phyloP scores from a whole-genome alignment of 495 filamentous ascomycete genomes.

The Aspergillus bertholletiae region DNA sequence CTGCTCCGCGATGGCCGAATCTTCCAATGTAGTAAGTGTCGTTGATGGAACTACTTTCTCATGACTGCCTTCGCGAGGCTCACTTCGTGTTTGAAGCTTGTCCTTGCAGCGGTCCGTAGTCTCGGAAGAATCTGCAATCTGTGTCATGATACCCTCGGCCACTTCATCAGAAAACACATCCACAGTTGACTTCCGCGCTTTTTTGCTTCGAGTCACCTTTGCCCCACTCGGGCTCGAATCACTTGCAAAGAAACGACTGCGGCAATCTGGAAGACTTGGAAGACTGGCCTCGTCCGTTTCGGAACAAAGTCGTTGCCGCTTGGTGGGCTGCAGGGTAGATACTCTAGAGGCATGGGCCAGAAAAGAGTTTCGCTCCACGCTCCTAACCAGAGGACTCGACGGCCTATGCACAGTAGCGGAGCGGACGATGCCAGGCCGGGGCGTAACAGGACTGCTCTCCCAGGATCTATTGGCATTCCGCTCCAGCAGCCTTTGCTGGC shows the following conservation, averaged over 20 bases:
- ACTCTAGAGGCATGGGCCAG: slow-evolving; percentile 38
- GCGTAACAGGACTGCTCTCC: slow-evolving; percentile 42
- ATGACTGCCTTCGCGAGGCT: not conserved
- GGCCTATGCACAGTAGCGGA: slow-evolving; percentile 39
- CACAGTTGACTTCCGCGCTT: slow-evolving; percentile 46
- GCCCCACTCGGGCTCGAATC: slow-evolving; percentile 51
- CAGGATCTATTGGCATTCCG: slow-evolving; percentile 53
- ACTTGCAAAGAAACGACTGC: slow-evolving; percentile 58
- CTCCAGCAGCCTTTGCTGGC: slow-evolving; percentile 58
- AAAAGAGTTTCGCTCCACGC: slow-evolving; percentile 45
- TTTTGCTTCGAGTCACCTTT: slow-evolving; percentile 42
- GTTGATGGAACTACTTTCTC: not conserved
- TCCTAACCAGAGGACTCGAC: slow-evolving; percentile 34
- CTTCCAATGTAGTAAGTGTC: not conserved
- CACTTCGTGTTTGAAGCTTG: slow-evolving; percentile 13
- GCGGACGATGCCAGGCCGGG: slow-evolving; percentile 27
- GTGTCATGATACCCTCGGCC: slow-evolving; percentile 57
- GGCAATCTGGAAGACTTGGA: slow-evolving; percentile 29
- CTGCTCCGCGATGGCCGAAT: not conserved
- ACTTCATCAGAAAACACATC: slow-evolving; percentile 67
- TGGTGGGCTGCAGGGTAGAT: slow-evolving; percentile 49
- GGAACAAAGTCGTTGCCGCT: slow-evolving; percentile 61
- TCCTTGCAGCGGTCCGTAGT: slow-evolving; percentile 23
- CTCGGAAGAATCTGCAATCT: slow-evolving; percentile 41
- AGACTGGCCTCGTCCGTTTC: slow-evolving; percentile 44